A percentile compares a stretch with the other conserved stretches of the same genome.
phyloP scores from a whole-genome alignment of 768 basidiomycete genomes.

The Lactarius evosmus region DNA sequence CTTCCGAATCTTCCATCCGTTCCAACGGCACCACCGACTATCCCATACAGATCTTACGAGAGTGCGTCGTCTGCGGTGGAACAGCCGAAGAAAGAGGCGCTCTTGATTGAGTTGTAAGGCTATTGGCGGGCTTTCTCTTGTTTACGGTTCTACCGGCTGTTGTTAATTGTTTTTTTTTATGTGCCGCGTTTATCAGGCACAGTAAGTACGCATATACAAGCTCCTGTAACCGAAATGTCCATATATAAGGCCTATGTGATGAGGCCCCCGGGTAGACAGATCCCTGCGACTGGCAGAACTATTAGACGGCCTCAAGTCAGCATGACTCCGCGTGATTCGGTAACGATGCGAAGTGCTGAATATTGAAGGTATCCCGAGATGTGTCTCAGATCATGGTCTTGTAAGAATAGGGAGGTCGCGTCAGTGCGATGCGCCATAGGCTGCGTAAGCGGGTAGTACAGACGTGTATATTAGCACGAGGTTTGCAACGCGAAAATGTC shows the following conservation, averaged over 20 bases:
- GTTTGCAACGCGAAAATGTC: too few relatives aligned
- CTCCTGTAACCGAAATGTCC: background rate
- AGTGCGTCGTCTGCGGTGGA: slow-evolving; percentile 19
- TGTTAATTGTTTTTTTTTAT: slow-evolving; percentile 4
- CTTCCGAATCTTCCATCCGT: slow-evolving; percentile 28
- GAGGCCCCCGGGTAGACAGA: too few relatives aligned
- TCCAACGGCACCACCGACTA: slow-evolving; percentile 24
- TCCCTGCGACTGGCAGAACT: too few relatives aligned
- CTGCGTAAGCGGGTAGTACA: too few relatives aligned
- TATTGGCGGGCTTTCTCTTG: background rate
- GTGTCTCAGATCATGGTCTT: too few relatives aligned
- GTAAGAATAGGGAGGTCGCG: too few relatives aligned
- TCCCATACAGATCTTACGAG: slow-evolving; percentile 21
- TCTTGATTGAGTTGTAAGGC: slow-evolving; percentile 26
- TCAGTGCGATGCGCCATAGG: too few relatives aligned
- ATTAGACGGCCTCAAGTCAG: too few relatives aligned
- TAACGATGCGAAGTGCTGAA: too few relatives aligned
- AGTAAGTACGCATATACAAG: background rate
- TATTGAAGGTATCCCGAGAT: too few relatives aligned
- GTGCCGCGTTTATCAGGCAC: background rate
- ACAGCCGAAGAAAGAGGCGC: slow-evolving; percentile 28
- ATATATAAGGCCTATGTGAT: background rate
- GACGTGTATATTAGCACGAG: too few relatives aligned
- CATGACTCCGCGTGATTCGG: too few relatives aligned
- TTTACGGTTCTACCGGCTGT: slow-evolving; percentile 9